Percentiles rank a stretch among this genome's conserved stretches.
These are phyloP conservation scores for Pseudonitzschia multiseries DNA, from an alignment of 108 stramenopile species.

Conservation along the genomic window DNA sequence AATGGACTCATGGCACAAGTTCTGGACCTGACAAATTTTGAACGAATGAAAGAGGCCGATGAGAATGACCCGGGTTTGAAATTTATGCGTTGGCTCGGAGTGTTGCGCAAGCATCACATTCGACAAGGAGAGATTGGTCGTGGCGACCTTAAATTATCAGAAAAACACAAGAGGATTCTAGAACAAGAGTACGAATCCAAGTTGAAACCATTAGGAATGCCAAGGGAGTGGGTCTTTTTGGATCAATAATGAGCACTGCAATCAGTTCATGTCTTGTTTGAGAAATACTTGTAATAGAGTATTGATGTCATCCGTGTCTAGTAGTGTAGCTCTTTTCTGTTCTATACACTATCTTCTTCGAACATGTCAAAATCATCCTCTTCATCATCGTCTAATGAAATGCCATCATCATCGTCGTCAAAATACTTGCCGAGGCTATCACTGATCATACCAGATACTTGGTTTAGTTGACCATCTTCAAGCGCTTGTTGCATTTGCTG, in stretches of 20 bases:
- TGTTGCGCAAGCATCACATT: slow-evolving; percentile 1
- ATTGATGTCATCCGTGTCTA: no score
- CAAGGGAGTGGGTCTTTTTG: neutral
- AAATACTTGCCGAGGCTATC: slow-evolving; percentile 14
- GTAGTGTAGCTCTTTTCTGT: no score
- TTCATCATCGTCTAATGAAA: slow-evolving; percentile 21
- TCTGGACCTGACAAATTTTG: neutral
- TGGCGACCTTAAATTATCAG: neutral
- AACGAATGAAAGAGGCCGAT: slow-evolving; percentile 1
- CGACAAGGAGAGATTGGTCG: neutral
- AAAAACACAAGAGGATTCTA: neutral
- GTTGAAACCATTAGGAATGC: slow-evolving; percentile 1
- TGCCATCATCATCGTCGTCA: slow-evolving; percentile 41
- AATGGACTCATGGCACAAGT: neutral
- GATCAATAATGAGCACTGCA: neutral
- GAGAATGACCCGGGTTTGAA: neutral
- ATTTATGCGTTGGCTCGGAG: neutral
- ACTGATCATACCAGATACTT: slow-evolving; percentile 78
- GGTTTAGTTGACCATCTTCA: slow-evolving; percentile 81
- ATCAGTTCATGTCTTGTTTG: no score
- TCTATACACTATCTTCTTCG: slow-evolving; percentile 34
- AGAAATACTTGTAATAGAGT: no score
- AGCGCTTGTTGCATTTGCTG: slow-evolving; percentile 91
- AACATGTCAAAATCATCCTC: slow-evolving; percentile 49
- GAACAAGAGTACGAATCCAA: neutral